These are phyloP conservation scores for Alternaria angustiovoidea DNA, from an alignment of 2,329 filamentous ascomycete species.

Conservation along the genomic window DNA sequence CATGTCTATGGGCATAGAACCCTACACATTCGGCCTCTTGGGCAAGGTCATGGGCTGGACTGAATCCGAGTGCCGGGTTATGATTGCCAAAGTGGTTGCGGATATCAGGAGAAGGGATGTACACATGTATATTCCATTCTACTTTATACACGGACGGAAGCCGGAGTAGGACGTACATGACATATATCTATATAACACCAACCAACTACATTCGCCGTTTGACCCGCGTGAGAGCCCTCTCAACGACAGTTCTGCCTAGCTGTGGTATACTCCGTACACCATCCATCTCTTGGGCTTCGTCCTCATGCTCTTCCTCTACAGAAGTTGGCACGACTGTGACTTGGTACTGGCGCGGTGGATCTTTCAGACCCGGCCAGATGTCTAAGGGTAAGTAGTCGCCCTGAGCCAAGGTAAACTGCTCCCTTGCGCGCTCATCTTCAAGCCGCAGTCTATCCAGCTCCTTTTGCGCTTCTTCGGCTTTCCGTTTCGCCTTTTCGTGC, in stretches of 20 bases:
- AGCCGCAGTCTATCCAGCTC: constrained; percentile 79
- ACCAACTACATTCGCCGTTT: constrained; percentile 46
- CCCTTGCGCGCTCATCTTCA: constrained; percentile 74
- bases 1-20: constrained; percentile 47
- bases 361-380: constrained; percentile 74
- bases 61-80: constrained; percentile 44
- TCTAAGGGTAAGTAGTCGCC: constrained; percentile 88
- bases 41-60: constrained; percentile 48
- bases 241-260: constrained; percentile 45
- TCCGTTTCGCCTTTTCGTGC: constrained; percentile 75
- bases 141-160: constrained; percentile 45
- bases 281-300: constrained; percentile 19
- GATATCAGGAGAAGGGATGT: constrained; percentile 41
- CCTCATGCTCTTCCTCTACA: constrained; percentile 27
- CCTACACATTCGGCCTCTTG: constrained; percentile 47
- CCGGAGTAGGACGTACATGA: constrained; percentile 16
- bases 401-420: constrained; percentile 80
- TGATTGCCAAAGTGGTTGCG: constrained; percentile 44
- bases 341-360: constrained; percentile 47
- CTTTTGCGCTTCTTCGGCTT: constrained; percentile 79
- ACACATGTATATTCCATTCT: constrained; percentile 47
- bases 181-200: constrained; percentile 7
- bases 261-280: constrained; percentile 45
- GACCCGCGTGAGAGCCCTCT: constrained; percentile 46
- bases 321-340: constrained; percentile 33